Evolutionary conservation across 1,284 basidiomycete species (phyloP).

Genomic region (Inonotus hispidus): DNA sequence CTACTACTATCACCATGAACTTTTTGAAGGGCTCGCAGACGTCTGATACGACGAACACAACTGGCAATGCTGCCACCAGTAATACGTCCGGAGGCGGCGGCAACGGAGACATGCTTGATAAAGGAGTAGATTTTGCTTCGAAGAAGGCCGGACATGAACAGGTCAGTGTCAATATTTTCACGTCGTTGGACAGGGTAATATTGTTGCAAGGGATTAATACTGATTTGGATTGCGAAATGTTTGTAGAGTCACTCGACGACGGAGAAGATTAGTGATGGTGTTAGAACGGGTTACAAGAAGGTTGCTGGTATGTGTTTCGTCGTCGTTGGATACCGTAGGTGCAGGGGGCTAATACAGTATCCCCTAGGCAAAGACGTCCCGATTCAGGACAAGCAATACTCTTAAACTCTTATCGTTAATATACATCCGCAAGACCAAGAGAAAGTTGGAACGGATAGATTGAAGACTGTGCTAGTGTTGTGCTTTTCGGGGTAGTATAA

Average conservation of each 20-base stretch:
- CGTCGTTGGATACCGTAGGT: neutral
- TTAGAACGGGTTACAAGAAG: constrained; percentile 21
- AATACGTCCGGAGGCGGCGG: neutral
- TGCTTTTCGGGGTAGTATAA: too few species aligned
- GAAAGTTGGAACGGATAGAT: too few species aligned
- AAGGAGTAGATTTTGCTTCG: constrained; percentile 21
- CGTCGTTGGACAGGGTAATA: too few species aligned
- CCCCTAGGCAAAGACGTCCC: constrained; percentile 20
- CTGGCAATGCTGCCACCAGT: too few species aligned
- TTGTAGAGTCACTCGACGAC: constrained; percentile 18
- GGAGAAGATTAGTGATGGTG: constrained; percentile 23
- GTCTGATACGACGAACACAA: too few species aligned
- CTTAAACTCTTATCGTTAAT: too few species aligned
- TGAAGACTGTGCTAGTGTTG: too few species aligned
- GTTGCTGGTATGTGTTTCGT: constrained; percentile 12
- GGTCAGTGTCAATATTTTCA: too few species aligned
- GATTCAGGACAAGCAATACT: constrained; percentile 18
- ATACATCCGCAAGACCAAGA: too few species aligned
- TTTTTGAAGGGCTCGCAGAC: too few species aligned
- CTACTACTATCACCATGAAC: too few species aligned
- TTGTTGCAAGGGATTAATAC: too few species aligned
- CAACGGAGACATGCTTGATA: constrained; percentile 21
- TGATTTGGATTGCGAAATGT: neutral
- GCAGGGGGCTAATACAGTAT: neutral
- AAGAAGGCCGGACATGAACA: constrained; percentile 20